Percentiles rank a stretch among this genome's conserved stretches.
Evolutionary conservation across 2,329 filamentous ascomycete genomes (phyloP).

Genomic region (Cadophora luteo-olivacea): DNA sequence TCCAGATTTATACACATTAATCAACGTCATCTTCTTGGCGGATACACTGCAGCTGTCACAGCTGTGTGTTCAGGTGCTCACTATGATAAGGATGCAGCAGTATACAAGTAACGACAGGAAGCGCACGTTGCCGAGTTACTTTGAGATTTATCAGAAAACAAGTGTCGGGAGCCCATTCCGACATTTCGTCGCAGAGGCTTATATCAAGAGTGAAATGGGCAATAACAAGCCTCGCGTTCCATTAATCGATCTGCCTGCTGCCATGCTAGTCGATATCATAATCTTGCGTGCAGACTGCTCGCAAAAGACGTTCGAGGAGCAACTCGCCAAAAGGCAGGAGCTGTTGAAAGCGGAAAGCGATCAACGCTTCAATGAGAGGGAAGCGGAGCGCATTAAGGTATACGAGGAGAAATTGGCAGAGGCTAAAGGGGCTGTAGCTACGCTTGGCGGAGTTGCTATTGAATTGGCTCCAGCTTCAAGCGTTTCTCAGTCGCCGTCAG

Average conservation of each 20-base stretch:
- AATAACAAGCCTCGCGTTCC: not conserved
- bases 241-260: not conserved
- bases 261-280: not conserved
- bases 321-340: not conserved
- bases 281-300: not conserved
- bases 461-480: not conserved
- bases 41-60: not conserved
- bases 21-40: not conserved
- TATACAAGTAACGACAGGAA: not conserved
- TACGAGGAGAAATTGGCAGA: not conserved
- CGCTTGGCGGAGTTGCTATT: not conserved
- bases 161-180: not conserved
- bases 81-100: not conserved
- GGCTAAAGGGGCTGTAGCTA: not conserved
- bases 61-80: not conserved
- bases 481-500: not conserved
- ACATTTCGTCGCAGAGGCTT: not conserved
- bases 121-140: not conserved
- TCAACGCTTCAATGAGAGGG: not conserved
- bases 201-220: not conserved
- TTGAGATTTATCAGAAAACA: slow-evolving; percentile 2
- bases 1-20: not conserved
- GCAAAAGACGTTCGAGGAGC: not conserved
- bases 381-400: not conserved
- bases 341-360: not conserved